Evolutionary conservation across 768 basidiomycete species (phyloP), one percentile per base, ranked within the genome.

Genomic region (Mycena kentingensis): DNA sequence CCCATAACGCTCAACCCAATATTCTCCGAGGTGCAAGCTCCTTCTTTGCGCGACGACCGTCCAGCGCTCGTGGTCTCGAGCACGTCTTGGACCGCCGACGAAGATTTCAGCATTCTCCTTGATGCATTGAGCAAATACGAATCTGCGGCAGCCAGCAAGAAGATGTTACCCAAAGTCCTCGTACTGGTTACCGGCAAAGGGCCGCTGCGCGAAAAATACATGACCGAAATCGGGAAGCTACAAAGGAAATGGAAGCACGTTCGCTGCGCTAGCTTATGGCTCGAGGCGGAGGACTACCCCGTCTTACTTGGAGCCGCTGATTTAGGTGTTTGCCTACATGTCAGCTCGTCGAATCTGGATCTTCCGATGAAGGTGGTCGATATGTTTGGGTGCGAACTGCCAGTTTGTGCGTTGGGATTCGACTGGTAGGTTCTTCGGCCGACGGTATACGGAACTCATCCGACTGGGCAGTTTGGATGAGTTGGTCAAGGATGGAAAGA

Each of bases 311-410:
- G 93, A 27, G 88, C 91, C 3, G 92, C 94, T 10, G 94, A 99
- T 68, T 62, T 99, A 34, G 97, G 97, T 2, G 80, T 98, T 51
- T 93, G 85, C 55, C 71, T 99, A 44, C 97, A 99, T 71, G 82
- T 84, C 5, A 95, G 92, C 67, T 93, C 92, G 0, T 95, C 92
- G 2, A 88, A 82, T 1, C 72, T 94, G 51, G 97, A 99, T 70
- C 74, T 99, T 49, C 97, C 97, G 3, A 99, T 99, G 97, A 99
- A 99, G 69, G 85, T 99, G 4, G 93, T 99, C 6, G 97, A 99
- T 68, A 98, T 98, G 96, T 98, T 98, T 72, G 97, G 97, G 4
- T 98, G 95, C 61, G 88, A 88, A 4, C 75, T 98, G 50, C 96
- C 96, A 0, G 97, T 98, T 7, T 89, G 95, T 55, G 95, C 97